phyloP scores from a whole-genome alignment of 352 stramenopile genomes.

The Pythium plurisporium region DNA sequence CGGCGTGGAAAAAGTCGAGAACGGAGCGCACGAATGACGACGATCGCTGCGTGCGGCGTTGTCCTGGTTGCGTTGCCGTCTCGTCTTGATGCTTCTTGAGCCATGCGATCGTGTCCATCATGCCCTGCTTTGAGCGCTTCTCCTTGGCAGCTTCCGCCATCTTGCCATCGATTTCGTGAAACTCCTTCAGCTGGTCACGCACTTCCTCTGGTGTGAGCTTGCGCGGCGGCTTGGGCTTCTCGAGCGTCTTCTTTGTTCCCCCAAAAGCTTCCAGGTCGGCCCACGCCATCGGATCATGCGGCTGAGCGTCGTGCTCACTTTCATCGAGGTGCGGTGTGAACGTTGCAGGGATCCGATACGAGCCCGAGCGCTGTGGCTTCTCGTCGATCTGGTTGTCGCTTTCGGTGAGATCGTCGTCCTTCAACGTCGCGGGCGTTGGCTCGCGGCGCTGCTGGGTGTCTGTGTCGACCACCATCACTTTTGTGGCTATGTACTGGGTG shows the following conservation, averaged over 20 bases:
- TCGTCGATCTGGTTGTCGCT: conserved; percentile 16
- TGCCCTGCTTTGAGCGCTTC: conserved; percentile 31
- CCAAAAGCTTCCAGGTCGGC: conserved; percentile 41
- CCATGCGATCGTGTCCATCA: conserved; percentile 67
- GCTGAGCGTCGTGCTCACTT: conserved; percentile 6
- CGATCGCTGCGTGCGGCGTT: conserved; percentile 42
- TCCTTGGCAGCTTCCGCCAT: conserved; percentile 14
- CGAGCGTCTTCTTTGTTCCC: conserved; percentile 44
- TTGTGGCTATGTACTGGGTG: neutral
- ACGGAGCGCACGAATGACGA: conserved; percentile 61
- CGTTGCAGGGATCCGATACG: conserved; percentile 32
- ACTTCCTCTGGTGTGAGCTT: conserved; percentile 34
- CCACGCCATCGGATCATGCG: conserved; percentile 41
- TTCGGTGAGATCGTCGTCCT: conserved; percentile 1
- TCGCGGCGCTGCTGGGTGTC: conserved; percentile 10
- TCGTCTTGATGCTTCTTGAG: conserved; percentile 56
- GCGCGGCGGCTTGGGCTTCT: conserved; percentile 21
- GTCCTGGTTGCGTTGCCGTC: conserved; percentile 22
- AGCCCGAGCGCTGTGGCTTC: conserved; percentile 15
- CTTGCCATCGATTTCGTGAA: conserved; percentile 26
- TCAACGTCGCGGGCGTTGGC: conserved; percentile 8
- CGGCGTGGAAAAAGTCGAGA: conserved; percentile 41
- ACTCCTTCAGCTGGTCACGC: conserved; percentile 24
- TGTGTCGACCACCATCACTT: conserved; percentile 18
- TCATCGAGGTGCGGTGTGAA: conserved; percentile 4